A percentile compares a stretch with the other conserved stretches of the same genome.
phyloP scores from a whole-genome alignment of 2,329 filamentous ascomycete species.

The Didymella exigua region DNA sequence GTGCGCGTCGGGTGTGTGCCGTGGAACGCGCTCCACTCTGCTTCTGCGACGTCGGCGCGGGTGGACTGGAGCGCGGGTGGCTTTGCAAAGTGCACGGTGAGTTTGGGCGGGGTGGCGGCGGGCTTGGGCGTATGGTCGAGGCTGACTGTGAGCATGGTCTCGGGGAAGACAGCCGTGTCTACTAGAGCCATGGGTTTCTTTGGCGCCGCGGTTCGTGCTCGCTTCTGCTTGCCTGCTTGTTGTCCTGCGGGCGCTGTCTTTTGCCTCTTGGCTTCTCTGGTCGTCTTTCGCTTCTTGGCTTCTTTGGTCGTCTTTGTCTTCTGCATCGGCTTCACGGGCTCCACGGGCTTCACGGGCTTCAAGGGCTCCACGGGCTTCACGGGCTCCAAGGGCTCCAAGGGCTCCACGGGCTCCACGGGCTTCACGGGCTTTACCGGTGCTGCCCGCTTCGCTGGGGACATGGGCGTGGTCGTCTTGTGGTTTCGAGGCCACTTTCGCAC shows the following conservation, averaged over 20 bases:
- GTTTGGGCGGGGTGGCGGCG: not conserved
- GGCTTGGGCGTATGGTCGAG: not conserved
- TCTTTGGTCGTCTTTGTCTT: not conserved
- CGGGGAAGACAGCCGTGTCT: not conserved
- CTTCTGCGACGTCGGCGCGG: not conserved
- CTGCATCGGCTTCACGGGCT: not conserved
- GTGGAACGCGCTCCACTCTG: not conserved
- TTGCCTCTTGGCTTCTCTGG: not conserved
- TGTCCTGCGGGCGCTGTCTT: not conserved
- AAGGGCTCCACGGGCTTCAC: not conserved
- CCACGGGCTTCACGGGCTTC: not conserved
- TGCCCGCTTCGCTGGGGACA: not conserved
- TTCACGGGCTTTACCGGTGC: not conserved
- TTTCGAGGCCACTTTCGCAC: not conserved
- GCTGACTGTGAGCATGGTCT: no score
- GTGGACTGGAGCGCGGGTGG: not conserved
- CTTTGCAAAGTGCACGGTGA: not conserved
- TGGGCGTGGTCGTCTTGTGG: not conserved
- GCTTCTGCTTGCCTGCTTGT: not conserved
- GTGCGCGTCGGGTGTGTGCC: not conserved
- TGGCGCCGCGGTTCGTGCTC: not conserved
- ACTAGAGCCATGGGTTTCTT: not conserved
- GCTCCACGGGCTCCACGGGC: not conserved
- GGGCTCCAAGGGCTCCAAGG: not conserved
- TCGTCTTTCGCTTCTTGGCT: conserved; percentile 1